Conservation (phyloP, 805 yeast species). For the Torulaspora microellipsoides region DNA sequence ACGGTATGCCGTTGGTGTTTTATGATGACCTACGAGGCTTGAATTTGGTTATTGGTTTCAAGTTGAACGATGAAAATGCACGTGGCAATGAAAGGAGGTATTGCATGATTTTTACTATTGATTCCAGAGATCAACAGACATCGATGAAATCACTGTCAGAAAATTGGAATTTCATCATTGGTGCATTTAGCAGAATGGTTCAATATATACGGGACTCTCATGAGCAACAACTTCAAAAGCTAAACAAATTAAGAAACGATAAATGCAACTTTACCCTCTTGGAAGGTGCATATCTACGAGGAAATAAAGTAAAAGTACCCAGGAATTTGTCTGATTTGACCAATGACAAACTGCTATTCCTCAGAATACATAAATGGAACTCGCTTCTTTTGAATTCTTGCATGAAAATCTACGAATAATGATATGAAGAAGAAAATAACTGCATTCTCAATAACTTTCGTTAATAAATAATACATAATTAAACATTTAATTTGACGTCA, state of each 20-base stretch:
- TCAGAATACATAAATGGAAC: constrained; percentile 59
- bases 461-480: constrained; percentile 16
- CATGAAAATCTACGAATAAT: constrained; percentile 3
- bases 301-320: constrained; percentile 51
- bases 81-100: constrained; percentile 72
- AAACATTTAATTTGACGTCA: constrained; percentile 77
- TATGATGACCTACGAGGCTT: constrained; percentile 61
- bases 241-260: constrained; percentile 31
- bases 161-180: constrained; percentile 49
- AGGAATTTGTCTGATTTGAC: constrained; percentile 51
- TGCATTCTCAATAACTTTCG: neutral
- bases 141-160: constrained; percentile 37
- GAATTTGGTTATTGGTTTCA: constrained; percentile 56
- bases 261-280: constrained; percentile 38
- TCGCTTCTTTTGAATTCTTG: constrained; percentile 41
- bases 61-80: constrained; percentile 58
- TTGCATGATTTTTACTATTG: constrained; percentile 53
- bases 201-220: constrained; percentile 37
- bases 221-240: constrained; percentile 23
- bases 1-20: constrained; percentile 54
- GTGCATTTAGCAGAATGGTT: constrained; percentile 40
- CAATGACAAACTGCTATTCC: constrained; percentile 50
- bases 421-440: neutral
- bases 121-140: constrained; percentile 41
- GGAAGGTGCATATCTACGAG: constrained; percentile 46